Evolutionary conservation across 2,329 filamentous ascomycete genomes (phyloP).

Genomic region (Aspergillus sp.): DNA sequence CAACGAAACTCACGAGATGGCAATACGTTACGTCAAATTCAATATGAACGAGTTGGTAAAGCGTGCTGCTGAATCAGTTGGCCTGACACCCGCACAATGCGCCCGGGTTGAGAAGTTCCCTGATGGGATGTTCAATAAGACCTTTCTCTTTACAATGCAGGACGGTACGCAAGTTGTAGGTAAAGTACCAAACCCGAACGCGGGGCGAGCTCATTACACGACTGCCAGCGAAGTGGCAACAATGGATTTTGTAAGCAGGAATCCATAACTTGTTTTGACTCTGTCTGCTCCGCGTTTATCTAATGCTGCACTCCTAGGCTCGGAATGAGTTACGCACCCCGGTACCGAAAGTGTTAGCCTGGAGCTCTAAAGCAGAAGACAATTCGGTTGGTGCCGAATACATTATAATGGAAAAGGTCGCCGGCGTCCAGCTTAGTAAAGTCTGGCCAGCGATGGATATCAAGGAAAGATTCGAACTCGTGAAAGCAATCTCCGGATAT

Average conservation of each 20-base stretch:
- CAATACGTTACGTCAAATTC: constrained; percentile 18
- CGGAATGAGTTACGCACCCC: constrained; percentile 16
- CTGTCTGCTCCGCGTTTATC: not conserved
- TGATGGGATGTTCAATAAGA: constrained; percentile 22
- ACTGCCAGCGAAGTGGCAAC: constrained; percentile 24
- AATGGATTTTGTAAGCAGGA: constrained; percentile 19
- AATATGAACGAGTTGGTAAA: constrained; percentile 15
- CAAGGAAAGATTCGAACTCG: constrained; percentile 24
- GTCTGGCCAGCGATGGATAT: constrained; percentile 32
- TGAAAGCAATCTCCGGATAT: constrained; percentile 27
- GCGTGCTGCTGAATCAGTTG: constrained; percentile 12
- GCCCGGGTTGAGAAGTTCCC: constrained; percentile 16
- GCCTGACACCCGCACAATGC: constrained; percentile 7
- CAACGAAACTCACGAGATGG: constrained; percentile 20
- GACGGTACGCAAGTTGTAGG: constrained; percentile 20
- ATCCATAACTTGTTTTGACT: not conserved
- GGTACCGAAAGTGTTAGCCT: constrained; percentile 14
- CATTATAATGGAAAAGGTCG: constrained; percentile 19
- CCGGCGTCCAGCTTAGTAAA: constrained; percentile 28
- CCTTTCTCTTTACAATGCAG: constrained; percentile 20
- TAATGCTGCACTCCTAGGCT: constrained; percentile 16
- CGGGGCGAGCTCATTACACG: constrained; percentile 17
- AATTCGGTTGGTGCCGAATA: constrained; percentile 12
- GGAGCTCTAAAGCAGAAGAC: constrained; percentile 11
- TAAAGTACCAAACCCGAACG: constrained; percentile 23